Percentiles rank a stretch among this genome's conserved stretches.
Conservation (phyloP, 2,329 filamentous ascomycete genomes). For the Cadophora malorum region DNA sequence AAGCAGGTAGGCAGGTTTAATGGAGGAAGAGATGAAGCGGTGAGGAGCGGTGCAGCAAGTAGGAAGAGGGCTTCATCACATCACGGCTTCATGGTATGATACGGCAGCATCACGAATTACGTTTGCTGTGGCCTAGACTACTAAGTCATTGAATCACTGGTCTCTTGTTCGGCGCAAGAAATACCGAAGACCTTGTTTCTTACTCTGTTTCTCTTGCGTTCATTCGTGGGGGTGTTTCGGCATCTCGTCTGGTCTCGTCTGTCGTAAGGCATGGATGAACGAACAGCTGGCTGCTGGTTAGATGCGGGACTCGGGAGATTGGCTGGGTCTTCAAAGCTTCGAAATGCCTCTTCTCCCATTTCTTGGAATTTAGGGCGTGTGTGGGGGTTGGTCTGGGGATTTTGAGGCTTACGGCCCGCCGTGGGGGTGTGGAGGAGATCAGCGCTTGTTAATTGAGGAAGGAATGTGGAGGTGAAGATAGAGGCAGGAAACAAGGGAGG, state of each 20-base stretch:
- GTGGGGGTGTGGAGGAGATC: constrained; percentile 14
- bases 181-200: background rate
- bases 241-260: background rate
- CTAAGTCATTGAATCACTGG: background rate
- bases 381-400: constrained; percentile 18
- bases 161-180: background rate
- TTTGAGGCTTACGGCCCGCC: constrained; percentile 10
- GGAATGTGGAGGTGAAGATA: constrained; percentile 13
- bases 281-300: constrained; percentile 2
- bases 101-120: constrained; percentile 6
- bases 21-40: constrained; percentile 13
- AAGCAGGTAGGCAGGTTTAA: constrained; percentile 19
- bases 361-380: background rate
- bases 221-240: constrained; percentile 19
- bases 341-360: background rate
- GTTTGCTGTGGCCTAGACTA: background rate
- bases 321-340: background rate
- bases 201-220: constrained; percentile 3
- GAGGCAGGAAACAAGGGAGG: background rate
- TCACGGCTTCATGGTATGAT: background rate
- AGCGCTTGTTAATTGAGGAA: constrained; percentile 8
- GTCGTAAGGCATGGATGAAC: background rate
- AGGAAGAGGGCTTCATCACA: constrained; percentile 7
- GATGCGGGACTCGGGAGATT: background rate
- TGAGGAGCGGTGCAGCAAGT: constrained; percentile 18